These are phyloP conservation scores for Yarrowia galli DNA, from an alignment of 1,139 yeast genomes.

Conservation along the genomic window DNA sequence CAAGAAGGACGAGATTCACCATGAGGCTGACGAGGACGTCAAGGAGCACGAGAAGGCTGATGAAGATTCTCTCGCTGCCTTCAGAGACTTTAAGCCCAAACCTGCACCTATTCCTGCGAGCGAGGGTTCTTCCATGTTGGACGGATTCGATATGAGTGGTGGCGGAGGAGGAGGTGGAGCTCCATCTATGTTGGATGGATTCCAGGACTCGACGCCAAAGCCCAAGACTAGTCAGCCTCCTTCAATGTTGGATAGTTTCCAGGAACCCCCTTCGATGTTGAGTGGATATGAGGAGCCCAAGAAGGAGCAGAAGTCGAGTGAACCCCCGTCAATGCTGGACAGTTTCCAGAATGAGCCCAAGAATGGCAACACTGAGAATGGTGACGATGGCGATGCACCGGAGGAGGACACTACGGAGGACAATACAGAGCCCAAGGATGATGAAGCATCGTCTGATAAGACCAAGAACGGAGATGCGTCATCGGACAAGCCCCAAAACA, in stretches of 20 bases:
- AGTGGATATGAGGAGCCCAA: not conserved
- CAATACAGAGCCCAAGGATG: no score
- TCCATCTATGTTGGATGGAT: not conserved
- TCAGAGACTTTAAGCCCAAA: slow-evolving; percentile 12
- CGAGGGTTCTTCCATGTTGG: slow-evolving; percentile 7
- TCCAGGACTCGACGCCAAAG: not conserved
- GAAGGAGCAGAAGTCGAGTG: not conserved
- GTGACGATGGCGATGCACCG: not conserved
- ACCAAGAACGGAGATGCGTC: no score
- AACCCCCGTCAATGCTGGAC: not conserved
- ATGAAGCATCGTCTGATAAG: no score
- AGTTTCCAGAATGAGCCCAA: not conserved
- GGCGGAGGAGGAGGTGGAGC: not conserved
- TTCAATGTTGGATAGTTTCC: slow-evolving; percentile 11
- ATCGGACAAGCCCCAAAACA: slow-evolving; percentile 11
- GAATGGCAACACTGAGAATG: not conserved
- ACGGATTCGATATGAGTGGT: slow-evolving; percentile 4
- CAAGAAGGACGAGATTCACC: slow-evolving; percentile 40
- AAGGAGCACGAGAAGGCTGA: slow-evolving; percentile 7
- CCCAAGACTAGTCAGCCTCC: not conserved
- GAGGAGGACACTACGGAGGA: slow-evolving; percentile 13
- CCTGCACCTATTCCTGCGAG: not conserved
- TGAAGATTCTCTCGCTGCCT: slow-evolving; percentile 6
- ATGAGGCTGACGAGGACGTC: not conserved
- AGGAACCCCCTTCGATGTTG: slow-evolving; percentile 3